Percentiles rank a stretch among this genome's conserved stretches.
Conservation (phyloP, 139 green algal species). For the Chlamydomonas incerta region DNA sequence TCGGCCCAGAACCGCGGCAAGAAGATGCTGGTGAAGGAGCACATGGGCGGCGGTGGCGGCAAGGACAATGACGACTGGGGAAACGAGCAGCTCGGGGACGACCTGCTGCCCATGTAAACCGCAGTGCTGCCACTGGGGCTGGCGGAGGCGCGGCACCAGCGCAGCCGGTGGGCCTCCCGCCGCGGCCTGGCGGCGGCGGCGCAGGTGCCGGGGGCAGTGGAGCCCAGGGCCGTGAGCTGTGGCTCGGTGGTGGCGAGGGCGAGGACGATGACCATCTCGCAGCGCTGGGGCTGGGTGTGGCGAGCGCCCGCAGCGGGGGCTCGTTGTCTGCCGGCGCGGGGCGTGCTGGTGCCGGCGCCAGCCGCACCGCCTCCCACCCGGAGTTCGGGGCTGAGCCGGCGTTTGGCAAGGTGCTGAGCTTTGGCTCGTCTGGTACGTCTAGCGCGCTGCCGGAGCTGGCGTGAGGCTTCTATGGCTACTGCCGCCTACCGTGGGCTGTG, state of each 20-base stretch:
- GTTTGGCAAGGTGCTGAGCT: slow-evolving; percentile 17
- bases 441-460: slow-evolving; percentile 28
- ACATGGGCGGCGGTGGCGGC: slow-evolving; percentile 16
- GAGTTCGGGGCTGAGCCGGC: not conserved
- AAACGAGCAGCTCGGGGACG: slow-evolving; percentile 75
- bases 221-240: too few relatives aligned
- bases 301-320: not conserved
- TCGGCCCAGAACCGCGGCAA: slow-evolving; percentile 37
- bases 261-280: slow-evolving; percentile 12
- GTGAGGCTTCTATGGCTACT: not conserved
- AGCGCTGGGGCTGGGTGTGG: slow-evolving; percentile 1
- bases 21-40: slow-evolving; percentile 58
- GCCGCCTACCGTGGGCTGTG: too few relatives aligned
- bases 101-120: slow-evolving; percentile 75
- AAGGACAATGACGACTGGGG: slow-evolving; percentile 73
- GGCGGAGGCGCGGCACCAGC: not conserved
- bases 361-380: not conserved
- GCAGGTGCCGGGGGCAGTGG: not conserved
- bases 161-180: not conserved
- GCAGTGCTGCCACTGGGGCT: not conserved
- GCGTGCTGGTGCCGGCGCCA: not conserved
- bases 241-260: not conserved
- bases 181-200: not conserved
- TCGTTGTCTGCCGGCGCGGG: too few relatives aligned
- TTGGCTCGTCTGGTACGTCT: slow-evolving; percentile 9